Evolutionary conservation across 2,329 filamentous ascomycete genomes (phyloP).

Genomic region (Raffaelea albimanens): DNA sequence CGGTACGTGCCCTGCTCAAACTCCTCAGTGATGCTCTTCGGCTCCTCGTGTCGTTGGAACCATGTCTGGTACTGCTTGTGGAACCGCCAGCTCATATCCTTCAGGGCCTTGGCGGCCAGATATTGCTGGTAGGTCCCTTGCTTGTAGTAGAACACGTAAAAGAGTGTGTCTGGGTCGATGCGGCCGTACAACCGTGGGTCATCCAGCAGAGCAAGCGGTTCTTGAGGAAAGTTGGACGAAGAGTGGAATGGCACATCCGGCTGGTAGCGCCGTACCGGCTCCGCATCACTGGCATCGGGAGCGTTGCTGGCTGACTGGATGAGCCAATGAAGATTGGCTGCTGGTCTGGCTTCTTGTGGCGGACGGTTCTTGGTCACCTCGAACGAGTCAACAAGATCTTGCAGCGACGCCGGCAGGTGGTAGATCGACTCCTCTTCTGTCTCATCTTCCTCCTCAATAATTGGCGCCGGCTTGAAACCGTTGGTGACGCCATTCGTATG

Average conservation of each 20-base stretch:
- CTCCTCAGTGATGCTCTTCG: constrained; percentile 96
- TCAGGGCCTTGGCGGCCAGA: constrained; percentile 89
- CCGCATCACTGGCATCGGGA: constrained; percentile 69
- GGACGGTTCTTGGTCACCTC: constrained; percentile 70
- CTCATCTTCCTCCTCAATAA: constrained; percentile 21
- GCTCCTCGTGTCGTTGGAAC: constrained; percentile 98
- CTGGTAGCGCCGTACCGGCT: constrained; percentile 74
- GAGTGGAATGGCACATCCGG: constrained; percentile 69
- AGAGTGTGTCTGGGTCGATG: constrained; percentile 91
- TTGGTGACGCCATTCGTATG: constrained; percentile 45
- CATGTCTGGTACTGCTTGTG: constrained; percentile 99
- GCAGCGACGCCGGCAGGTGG: constrained; percentile 79
- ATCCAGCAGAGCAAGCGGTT: constrained; percentile 84
- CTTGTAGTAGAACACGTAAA: constrained; percentile 99
- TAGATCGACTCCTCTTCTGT: constrained; percentile 74
- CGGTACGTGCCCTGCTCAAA: constrained; percentile 98
- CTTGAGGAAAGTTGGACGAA: constrained; percentile 79
- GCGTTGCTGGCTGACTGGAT: constrained; percentile 62
- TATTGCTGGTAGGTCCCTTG: constrained; percentile 95
- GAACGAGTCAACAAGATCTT: constrained; percentile 85
- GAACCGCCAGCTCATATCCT: constrained; percentile 97
- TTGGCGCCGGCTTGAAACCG: constrained; percentile 30
- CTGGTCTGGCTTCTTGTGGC: constrained; percentile 49
- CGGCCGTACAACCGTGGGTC: constrained; percentile 79
- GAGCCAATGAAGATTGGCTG: constrained; percentile 61